phyloP scores from a whole-genome alignment of 257 asterid species.

The Lycium ferocissimum region DNA sequence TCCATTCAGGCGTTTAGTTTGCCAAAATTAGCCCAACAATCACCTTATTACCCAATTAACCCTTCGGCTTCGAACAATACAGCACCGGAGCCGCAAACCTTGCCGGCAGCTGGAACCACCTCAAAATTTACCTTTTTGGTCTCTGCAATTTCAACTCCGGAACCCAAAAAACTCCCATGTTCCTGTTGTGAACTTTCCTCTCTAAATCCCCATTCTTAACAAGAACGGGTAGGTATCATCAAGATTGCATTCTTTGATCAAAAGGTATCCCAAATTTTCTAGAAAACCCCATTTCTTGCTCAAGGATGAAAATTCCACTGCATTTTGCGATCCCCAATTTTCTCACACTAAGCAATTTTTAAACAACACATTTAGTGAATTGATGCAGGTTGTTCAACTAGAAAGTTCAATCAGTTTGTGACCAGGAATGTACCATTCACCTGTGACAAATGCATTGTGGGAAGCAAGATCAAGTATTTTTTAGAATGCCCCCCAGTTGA shows the following conservation, averaged over 20 bases:
- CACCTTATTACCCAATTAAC: too few species aligned
- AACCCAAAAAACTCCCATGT: too few species aligned
- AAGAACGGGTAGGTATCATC: conserved; percentile 16
- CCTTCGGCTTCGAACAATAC: too few species aligned
- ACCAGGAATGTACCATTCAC: conserved; percentile 96
- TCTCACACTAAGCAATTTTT: conserved; percentile 53
- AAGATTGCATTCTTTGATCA: conserved; percentile 23
- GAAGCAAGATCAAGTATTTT: conserved; percentile 77
- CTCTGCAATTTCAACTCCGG: too few species aligned
- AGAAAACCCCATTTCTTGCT: conserved; percentile 48
- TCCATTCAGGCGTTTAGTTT: too few species aligned
- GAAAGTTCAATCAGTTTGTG: conserved; percentile 79
- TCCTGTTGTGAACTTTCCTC: not conserved
- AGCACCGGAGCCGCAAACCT: too few species aligned
- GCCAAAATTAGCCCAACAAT: too few species aligned
- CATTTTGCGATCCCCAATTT: conserved; percentile 29
- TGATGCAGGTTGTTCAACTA: conserved; percentile 84
- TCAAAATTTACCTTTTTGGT: too few species aligned
- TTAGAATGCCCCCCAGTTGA: conserved; percentile 47
- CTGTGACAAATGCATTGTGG: conserved; percentile 92
- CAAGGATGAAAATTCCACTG: not conserved
- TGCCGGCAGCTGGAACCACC: too few species aligned
- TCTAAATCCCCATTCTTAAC: conserved; percentile 49
- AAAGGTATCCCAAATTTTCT: conserved; percentile 10
- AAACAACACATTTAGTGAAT: conserved; percentile 40